phyloP scores from a whole-genome alignment of 2,329 filamentous ascomycete species.

The Sporothrix pallida region DNA sequence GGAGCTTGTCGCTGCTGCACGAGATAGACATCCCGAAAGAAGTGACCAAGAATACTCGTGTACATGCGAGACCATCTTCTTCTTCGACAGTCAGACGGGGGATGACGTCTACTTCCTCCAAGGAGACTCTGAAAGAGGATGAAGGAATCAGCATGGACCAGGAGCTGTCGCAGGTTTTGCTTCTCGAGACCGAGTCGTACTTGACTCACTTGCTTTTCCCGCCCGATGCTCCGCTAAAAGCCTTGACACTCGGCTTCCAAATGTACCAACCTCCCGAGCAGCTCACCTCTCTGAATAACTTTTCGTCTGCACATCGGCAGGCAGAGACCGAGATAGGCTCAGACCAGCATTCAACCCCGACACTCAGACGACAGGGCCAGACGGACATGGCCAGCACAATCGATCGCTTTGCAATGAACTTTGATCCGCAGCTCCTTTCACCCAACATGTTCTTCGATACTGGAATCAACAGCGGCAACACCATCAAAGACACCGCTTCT shows the following conservation, averaged over 20 bases:
- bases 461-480: background rate
- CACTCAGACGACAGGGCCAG: background rate
- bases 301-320: background rate
- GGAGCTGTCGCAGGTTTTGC: constrained; percentile 21
- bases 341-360: background rate
- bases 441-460: background rate
- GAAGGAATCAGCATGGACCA: background rate
- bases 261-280: constrained; percentile 6
- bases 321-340: no score
- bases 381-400: background rate
- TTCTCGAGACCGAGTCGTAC: constrained; percentile 20
- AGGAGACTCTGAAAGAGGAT: background rate
- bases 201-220: background rate
- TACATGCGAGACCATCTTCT: background rate
- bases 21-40: background rate
- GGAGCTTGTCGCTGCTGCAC: background rate
- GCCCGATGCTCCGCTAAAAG: background rate
- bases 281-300: background rate
- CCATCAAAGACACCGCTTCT: background rate
- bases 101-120: background rate
- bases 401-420: background rate
- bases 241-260: background rate
- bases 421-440: background rate
- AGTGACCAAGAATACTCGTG: no score
- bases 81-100: background rate